Evolutionary conservation across 495 filamentous ascomycete genomes (phyloP), one percentile per base, ranked within the genome.

Genomic region (Xylaria venustula): DNA sequence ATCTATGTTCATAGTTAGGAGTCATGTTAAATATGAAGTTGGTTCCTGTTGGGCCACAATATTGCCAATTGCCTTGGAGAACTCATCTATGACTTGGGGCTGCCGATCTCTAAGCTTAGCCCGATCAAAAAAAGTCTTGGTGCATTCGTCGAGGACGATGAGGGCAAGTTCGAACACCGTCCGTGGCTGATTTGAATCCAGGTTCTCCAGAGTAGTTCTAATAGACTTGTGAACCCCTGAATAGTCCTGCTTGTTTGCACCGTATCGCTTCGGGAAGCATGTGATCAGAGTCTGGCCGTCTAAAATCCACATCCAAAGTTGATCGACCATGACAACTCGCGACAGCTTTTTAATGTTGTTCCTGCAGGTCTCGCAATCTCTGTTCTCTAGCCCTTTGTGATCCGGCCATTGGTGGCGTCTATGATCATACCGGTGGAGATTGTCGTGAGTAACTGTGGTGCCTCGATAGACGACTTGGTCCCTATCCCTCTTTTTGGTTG

Each of bases 221-320:
- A 91, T 81, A 3, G 84, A 82, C 54, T 87, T 83, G 48, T 90
- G 75, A 5, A 90, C 83, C 26, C 85, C 87, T 0, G 87, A 80
- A 3, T 78, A 76, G 54, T 90, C 87, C 45, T 86, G 84, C 61
- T 87, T 88, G 19, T 87, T 87, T 63, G 84, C 80, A 0, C 87
- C 83, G 76, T 86, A 91, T 12, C 86, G 77, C 56, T 85, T 80
- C 0, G 88, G 86, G 61, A 91, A 91, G 45, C 80, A 80, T 0
- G 88, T 89, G 17, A 91, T 82, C 36, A 91, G 83, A 23, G 88
- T 78, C 19, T 85, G 82, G 14, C 81, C 80, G 22, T 88, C 87
- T 2, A 90, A 62, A 30, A 90, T 80, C 87, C 87, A 90, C 79
- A 90, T 82, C 88, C 88, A 90, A 1, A 90, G 74, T 64, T 90